A percentile compares a stretch with the other conserved stretches of the same genome.
Conservation (phyloP, 768 basidiomycete genomes). For the Pleurotus eryngii region DNA sequence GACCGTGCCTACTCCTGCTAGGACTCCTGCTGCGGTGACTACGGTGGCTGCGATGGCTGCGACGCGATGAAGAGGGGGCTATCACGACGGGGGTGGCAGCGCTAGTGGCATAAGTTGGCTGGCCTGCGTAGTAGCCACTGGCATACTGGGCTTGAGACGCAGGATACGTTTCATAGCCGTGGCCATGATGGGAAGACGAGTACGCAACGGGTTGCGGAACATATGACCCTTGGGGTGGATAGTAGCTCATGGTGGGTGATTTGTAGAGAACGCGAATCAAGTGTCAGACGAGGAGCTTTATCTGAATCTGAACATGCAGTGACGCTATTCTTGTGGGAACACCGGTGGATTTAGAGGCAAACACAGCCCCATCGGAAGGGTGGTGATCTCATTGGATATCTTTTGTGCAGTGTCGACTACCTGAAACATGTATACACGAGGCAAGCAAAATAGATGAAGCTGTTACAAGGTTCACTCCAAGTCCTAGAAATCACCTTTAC, state of each 20-base stretch:
- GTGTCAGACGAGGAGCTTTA: background rate
- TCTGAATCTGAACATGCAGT: background rate
- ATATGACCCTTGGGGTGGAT: slow-evolving; percentile 34
- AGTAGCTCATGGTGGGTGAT: slow-evolving; percentile 30
- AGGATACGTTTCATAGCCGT: slow-evolving; percentile 13
- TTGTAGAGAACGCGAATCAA: slow-evolving; percentile 8
- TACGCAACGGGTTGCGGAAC: slow-evolving; percentile 29
- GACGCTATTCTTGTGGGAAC: slow-evolving; percentile 3
- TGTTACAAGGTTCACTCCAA: slow-evolving; percentile 41
- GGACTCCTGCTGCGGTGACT: slow-evolving; percentile 2
- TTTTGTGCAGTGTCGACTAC: background rate
- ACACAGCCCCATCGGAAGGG: slow-evolving; percentile 5
- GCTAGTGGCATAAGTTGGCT: slow-evolving; percentile 2
- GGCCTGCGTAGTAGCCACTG: slow-evolving; percentile 4
- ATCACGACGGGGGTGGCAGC: background rate
- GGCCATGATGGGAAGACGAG: slow-evolving; percentile 21
- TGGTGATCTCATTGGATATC: background rate
- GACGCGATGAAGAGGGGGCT: background rate
- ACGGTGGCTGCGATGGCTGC: slow-evolving; percentile 6
- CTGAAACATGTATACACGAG: slow-evolving; percentile 7
- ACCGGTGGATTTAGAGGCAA: background rate
- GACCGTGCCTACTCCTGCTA: slow-evolving; percentile 6
- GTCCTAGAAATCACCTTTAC: slow-evolving; percentile 87
- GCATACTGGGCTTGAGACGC: slow-evolving; percentile 12
- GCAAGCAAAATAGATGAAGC: background rate